These are phyloP conservation scores for Cutaneotrichosporon cyanovorans DNA, from an alignment of 1,284 basidiomycete genomes.

Conservation along the genomic window DNA sequence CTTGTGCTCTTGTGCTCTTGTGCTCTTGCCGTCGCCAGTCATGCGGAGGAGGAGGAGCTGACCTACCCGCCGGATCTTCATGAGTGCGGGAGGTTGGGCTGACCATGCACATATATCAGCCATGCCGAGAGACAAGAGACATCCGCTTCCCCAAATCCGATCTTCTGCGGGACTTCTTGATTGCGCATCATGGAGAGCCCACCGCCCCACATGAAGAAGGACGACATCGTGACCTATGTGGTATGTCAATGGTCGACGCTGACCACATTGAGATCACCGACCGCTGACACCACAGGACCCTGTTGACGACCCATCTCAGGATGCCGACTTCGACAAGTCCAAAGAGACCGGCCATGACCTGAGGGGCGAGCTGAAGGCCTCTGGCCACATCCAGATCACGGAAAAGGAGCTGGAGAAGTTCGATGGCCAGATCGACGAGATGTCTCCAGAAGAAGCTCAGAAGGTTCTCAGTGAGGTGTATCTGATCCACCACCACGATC, in stretches of 20 bases:
- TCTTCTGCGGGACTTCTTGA: too few species aligned
- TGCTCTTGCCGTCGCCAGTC: too few species aligned
- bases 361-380: conserved; percentile 2
- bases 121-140: too few species aligned
- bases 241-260: background rate
- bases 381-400: conserved; percentile 12
- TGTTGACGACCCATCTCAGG: background rate
- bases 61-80: too few species aligned
- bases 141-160: too few species aligned
- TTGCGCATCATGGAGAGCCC: background rate
- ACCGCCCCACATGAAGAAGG: background rate
- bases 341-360: conserved; percentile 4
- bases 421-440: conserved; percentile 6
- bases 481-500: conserved; percentile 11
- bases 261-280: background rate
- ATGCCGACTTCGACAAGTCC: conserved; percentile 1
- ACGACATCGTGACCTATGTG: conserved; percentile 1
- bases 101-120: too few species aligned
- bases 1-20: too few species aligned
- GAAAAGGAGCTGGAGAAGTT: conserved; percentile 6
- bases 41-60: too few species aligned
- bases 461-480: conserved; percentile 7
- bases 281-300: too few species aligned
- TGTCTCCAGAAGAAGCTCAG: conserved; percentile 9
- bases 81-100: too few species aligned